Evolutionary conservation across 345 rosid genomes (phyloP).

Genomic region (Syzygium jambos): DNA sequence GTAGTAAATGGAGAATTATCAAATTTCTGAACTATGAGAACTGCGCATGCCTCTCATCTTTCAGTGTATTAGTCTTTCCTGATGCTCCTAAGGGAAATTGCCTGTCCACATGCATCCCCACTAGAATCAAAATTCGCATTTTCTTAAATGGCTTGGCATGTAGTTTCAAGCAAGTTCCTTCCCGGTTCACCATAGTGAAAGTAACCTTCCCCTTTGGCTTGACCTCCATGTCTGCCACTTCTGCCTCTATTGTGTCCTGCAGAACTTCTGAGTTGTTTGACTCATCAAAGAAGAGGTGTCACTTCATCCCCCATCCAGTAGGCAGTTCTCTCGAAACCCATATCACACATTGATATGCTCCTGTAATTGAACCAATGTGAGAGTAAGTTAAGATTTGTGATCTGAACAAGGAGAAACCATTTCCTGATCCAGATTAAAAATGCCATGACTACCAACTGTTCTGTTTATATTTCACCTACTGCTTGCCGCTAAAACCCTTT

Average conservation of each 20-base stretch:
- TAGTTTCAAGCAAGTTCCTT: not conserved
- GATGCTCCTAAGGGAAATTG: not conserved
- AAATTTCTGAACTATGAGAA: not conserved
- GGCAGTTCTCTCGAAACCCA: not conserved
- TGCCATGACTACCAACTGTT: not conserved
- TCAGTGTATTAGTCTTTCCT: not conserved
- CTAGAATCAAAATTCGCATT: not conserved
- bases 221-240: not conserved
- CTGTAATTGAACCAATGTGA: not conserved
- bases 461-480: not conserved
- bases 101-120: not conserved
- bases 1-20: too few relatives aligned
- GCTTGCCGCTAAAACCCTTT: not conserved
- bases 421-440: not conserved
- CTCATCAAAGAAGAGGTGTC: not conserved
- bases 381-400: not conserved
- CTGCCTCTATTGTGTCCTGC: not conserved
- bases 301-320: not conserved
- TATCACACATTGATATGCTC: not conserved
- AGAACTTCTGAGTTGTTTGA: not conserved
- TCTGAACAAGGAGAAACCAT: not conserved
- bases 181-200: not conserved
- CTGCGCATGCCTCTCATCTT: not conserved
- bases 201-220: not conserved
- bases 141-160: not conserved